Evolutionary conservation across 2,329 filamentous ascomycete species (phyloP).

Genomic region (Pseudocercospora crystallina): DNA sequence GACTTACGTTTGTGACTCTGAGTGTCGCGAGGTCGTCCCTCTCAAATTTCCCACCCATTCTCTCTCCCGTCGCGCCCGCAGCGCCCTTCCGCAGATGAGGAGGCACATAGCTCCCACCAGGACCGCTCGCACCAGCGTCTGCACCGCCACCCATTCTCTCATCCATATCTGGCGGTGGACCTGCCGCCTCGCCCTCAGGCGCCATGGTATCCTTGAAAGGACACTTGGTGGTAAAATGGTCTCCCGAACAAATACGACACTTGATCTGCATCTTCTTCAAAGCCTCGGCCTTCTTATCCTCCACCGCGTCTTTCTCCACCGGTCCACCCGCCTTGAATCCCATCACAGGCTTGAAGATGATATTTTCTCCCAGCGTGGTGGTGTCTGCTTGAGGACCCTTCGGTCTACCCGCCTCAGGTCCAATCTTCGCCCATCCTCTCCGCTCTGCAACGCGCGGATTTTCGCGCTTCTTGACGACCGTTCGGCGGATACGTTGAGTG

Average conservation of each 20-base stretch:
- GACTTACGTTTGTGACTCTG: constrained; percentile 91
- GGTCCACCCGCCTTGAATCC: constrained; percentile 93
- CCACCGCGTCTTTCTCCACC: constrained; percentile 67
- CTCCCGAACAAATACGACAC: constrained; percentile 97
- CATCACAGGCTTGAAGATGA: constrained; percentile 87
- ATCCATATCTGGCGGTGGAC: constrained; percentile 48
- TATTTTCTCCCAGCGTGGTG: constrained; percentile 94
- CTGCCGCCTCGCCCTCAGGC: constrained; percentile 59
- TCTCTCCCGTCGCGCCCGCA: constrained; percentile 66
- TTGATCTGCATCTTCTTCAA: constrained; percentile 99
- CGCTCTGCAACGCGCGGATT: constrained; percentile 96
- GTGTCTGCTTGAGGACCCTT: constrained; percentile 83
- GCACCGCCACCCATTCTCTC: constrained; percentile 54
- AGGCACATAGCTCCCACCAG: constrained; percentile 78
- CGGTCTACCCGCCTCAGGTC: constrained; percentile 79
- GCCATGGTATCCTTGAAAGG: constrained; percentile 99
- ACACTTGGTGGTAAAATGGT: constrained; percentile 99
- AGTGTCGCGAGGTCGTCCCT: constrained; percentile 94
- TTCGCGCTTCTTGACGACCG: constrained; percentile 87
- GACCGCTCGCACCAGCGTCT: constrained; percentile 56
- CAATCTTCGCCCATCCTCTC: constrained; percentile 91
- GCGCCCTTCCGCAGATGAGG: constrained; percentile 79
- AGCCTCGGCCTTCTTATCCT: constrained; percentile 67
- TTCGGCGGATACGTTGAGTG: constrained; percentile 90
- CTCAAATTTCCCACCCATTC: constrained; percentile 92